Conservation (phyloP, 2,329 filamentous ascomycete genomes). For the Ophidiomyces ophidiicola region DNA sequence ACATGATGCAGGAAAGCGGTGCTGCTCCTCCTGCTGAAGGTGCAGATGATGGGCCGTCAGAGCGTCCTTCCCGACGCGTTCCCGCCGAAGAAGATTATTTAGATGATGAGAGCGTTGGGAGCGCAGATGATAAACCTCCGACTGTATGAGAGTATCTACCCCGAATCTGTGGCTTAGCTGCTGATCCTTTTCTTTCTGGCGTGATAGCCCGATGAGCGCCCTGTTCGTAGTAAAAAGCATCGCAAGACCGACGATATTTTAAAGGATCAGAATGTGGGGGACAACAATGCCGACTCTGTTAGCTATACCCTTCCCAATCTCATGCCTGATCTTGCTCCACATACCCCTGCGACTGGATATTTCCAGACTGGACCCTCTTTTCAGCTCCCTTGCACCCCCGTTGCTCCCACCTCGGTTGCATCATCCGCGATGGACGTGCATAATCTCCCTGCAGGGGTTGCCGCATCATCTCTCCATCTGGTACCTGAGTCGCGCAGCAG, state of each 20-base stretch:
- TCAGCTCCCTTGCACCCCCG: constrained; percentile 6
- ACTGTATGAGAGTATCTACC: constrained; percentile 25
- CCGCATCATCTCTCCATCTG: constrained; percentile 6
- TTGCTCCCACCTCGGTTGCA: constrained; percentile 7
- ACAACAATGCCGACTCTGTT: constrained; percentile 16
- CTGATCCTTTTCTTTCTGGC: not conserved
- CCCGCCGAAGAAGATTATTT: constrained; percentile 21
- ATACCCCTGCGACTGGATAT: constrained; percentile 22
- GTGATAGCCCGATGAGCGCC: constrained; percentile 35
- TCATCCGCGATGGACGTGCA: constrained; percentile 4
- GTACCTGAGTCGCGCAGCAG: constrained; percentile 6
- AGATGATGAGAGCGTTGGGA: constrained; percentile 35
- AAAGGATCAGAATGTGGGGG: constrained; percentile 18
- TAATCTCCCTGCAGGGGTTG: constrained; percentile 1
- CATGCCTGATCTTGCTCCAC: constrained; percentile 17
- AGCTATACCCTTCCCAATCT: constrained; percentile 24
- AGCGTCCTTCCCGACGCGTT: constrained; percentile 6
- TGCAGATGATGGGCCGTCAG: constrained; percentile 6
- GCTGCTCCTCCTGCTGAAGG: constrained; percentile 10
- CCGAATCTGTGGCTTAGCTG: not conserved
- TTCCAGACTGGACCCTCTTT: constrained; percentile 8
- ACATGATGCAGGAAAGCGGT: constrained; percentile 23
- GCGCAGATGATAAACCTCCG: constrained; percentile 34
- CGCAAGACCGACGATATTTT: constrained; percentile 29
- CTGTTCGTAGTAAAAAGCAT: constrained; percentile 34